phyloP scores from a whole-genome alignment of 176 grass and related monocot genomes.

The Carex scoparia region DNA sequence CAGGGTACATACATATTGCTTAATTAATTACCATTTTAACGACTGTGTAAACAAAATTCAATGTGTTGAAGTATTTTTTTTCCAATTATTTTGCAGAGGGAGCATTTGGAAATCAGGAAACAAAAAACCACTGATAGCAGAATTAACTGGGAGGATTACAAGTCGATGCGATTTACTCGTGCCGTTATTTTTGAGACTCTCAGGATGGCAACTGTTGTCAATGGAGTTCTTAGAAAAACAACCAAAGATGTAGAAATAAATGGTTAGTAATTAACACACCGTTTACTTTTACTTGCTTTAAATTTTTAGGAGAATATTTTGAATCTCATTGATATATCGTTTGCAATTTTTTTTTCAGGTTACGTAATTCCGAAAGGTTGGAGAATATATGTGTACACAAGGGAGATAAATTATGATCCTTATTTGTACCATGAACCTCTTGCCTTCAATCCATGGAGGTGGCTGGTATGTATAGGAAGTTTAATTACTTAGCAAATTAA shows the following conservation, averaged over 20 bases:
- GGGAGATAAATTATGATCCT: slow-evolving; percentile 96
- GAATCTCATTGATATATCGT: slow-evolving; percentile 3
- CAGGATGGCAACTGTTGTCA: slow-evolving; percentile 87
- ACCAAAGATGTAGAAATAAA: slow-evolving; percentile 88
- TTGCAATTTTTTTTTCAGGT: slow-evolving; percentile 45
- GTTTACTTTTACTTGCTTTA: not conserved
- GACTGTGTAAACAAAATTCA: not conserved
- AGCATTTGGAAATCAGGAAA: slow-evolving; percentile 65
- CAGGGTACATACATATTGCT: slow-evolving; percentile 38
- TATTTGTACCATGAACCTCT: slow-evolving; percentile 70
- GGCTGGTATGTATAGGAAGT: slow-evolving; percentile 61
- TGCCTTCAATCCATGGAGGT: slow-evolving; percentile 95
- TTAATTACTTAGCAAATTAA: not conserved
- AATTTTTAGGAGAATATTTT: not conserved
- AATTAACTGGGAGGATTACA: slow-evolving; percentile 75
- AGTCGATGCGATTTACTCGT: slow-evolving; percentile 82
- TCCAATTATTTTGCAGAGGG: slow-evolving; percentile 41
- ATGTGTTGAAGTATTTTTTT: not conserved
- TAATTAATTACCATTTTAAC: not conserved
- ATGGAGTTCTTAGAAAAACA: slow-evolving; percentile 91
- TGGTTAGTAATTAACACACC: slow-evolving; percentile 32
- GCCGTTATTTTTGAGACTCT: slow-evolving; percentile 96
- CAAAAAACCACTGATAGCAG: slow-evolving; percentile 39
- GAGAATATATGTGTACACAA: slow-evolving; percentile 96
- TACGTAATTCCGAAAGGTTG: slow-evolving; percentile 84